Evolutionary conservation across 139 green algal genomes (phyloP), one percentile per base, ranked within the genome.

Genomic region (Chlamydomonas applanata): DNA sequence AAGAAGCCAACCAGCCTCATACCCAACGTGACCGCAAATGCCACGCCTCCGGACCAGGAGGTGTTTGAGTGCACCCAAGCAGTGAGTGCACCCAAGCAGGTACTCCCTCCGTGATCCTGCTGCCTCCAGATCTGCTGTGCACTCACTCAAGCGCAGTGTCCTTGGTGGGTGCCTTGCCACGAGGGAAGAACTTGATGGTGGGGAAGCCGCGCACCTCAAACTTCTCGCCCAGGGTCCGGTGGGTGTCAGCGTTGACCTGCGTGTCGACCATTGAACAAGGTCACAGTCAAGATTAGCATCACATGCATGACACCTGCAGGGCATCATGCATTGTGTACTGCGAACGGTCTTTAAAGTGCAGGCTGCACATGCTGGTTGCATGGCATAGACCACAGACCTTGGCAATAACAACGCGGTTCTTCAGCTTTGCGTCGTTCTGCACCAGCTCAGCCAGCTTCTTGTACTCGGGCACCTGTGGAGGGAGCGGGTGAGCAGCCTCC

Each of bases 171-270:
- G 86, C 63, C 78, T 92, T 90, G 74, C 90, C 91, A 1, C 89
- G 76, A 0, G 62, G 11, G 66, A 96, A 90, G 72, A 69, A 93
- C 81, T 95, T 95, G 84, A 97, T 79, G 40, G 92, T 97, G 69
- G 92, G 92, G 79, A 97, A 97, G 66, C 92, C 92, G 11, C 60
- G 60, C 13, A 97, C 91, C 17, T 76, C 91, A 81, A 94, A 97
- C 56, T 75, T 73, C 64, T 89, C 79, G 20, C 92, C 92, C 46
- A 97, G 53, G 0, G 45, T 66, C 24, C 86, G 81, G 74, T 97
- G 91, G 5, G 75, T 70, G 49, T 97, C 92, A 17, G 92, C 92
- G 64, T 97, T 79, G 19, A 95, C 90, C 90, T 95, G 80, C 49
- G 59, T 66, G 25, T 35, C 27, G 59, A 66, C 13, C 5, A 36